These are phyloP conservation scores for Cercophora samala DNA, from an alignment of 495 filamentous ascomycete species.

Conservation along the genomic window DNA sequence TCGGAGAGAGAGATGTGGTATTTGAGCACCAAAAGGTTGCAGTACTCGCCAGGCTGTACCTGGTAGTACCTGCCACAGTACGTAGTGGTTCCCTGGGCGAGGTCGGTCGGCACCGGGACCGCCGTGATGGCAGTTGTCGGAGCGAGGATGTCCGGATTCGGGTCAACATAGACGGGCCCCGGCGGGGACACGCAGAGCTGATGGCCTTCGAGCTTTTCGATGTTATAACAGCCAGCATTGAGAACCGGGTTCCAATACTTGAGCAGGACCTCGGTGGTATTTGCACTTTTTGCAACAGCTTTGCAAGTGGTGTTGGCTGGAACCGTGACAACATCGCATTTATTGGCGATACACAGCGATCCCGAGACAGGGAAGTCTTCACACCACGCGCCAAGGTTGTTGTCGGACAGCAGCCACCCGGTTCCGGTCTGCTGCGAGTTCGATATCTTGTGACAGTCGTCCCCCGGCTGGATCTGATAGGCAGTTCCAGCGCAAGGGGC, in stretches of 20 bases:
- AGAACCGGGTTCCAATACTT: slow-evolving; percentile 23
- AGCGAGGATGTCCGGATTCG: not conserved
- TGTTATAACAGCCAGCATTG: not conserved
- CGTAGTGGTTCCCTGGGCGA: slow-evolving; percentile 6
- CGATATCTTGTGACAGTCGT: no score
- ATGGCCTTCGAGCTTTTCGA: slow-evolving; percentile 7
- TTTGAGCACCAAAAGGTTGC: no score
- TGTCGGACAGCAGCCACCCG: slow-evolving; percentile 22
- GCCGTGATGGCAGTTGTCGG: slow-evolving; percentile 10
- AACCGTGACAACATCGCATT: slow-evolving; percentile 14
- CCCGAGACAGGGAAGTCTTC: slow-evolving; percentile 21
- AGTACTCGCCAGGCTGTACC: no score
- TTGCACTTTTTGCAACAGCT: slow-evolving; percentile 24
- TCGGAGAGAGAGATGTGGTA: no score
- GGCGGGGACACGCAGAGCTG: slow-evolving; percentile 16
- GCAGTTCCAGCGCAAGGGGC: no score
- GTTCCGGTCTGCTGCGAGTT: slow-evolving; percentile 21
- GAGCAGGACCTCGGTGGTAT: slow-evolving; percentile 31
- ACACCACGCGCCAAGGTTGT: slow-evolving; percentile 22
- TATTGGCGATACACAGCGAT: slow-evolving; percentile 20
- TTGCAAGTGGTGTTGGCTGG: slow-evolving; percentile 28
- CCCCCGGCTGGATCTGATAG: no score
- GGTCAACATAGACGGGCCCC: not conserved
- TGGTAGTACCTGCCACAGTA: not conserved
- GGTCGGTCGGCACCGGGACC: slow-evolving; percentile 20